Conservation (phyloP, 2,329 filamentous ascomycete species). For the Clarireedia monteithiana region DNA sequence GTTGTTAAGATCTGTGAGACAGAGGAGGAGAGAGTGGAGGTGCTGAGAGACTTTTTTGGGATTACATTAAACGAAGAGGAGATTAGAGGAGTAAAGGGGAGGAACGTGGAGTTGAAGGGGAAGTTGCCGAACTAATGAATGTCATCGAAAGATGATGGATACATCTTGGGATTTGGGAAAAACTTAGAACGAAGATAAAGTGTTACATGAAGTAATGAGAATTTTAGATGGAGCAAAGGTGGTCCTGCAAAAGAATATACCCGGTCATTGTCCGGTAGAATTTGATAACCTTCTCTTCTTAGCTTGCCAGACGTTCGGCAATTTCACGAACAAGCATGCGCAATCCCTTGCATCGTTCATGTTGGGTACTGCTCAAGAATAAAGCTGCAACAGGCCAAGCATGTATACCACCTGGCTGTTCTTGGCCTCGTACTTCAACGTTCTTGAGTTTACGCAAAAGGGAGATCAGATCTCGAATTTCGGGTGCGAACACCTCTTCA, state of each 20-base stretch:
- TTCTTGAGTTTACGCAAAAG: constrained; percentile 45
- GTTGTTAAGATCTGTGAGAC: constrained; percentile 38
- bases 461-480: constrained; percentile 54
- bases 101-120: constrained; percentile 21
- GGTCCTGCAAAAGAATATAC: too few species aligned
- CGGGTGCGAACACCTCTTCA: constrained; percentile 70
- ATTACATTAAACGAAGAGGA: constrained; percentile 45
- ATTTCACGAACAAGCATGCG: constrained; percentile 15
- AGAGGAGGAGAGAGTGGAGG: constrained; percentile 47
- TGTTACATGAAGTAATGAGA: too few species aligned
- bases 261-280: too few species aligned
- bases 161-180: not conserved
- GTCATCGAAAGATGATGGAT: not conserved
- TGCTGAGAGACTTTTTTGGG: constrained; percentile 41
- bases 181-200: not conserved
- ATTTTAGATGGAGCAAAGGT: not conserved
- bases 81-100: constrained; percentile 40
- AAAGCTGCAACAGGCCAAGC: constrained; percentile 71
- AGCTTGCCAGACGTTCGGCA: constrained; percentile 1
- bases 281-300: not conserved
- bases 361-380: constrained; percentile 42
- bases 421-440: constrained; percentile 32
- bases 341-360: constrained; percentile 46
- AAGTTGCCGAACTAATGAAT: not conserved
- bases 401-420: constrained; percentile 63